A percentile compares a stretch with the other conserved stretches of the same genome.
Evolutionary conservation across 805 yeast species (phyloP).

Genomic region (Ogataea ganodermae): DNA sequence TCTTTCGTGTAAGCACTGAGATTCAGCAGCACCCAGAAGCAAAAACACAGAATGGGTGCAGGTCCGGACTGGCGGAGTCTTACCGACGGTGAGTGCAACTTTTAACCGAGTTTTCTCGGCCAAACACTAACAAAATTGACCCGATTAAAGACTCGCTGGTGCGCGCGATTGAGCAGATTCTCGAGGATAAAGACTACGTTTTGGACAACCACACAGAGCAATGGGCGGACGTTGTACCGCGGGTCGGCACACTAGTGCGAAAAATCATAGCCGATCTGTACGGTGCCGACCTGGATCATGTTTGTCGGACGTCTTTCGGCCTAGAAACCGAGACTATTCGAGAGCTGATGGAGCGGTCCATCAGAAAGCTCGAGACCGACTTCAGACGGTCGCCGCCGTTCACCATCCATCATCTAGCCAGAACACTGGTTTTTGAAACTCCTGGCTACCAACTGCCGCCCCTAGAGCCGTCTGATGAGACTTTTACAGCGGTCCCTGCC

Average conservation of each 20-base stretch:
- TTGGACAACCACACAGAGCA: slow-evolving; percentile 16
- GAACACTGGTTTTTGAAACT: slow-evolving; percentile 17
- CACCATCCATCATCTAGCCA: slow-evolving; percentile 27
- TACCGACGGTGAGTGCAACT: slow-evolving; percentile 18
- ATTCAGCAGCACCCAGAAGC: too few relatives aligned
- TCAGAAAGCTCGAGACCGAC: slow-evolving; percentile 9
- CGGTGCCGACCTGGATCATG: slow-evolving; percentile 21
- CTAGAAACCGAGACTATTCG: slow-evolving; percentile 16
- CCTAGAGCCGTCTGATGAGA: neutral
- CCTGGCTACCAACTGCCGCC: slow-evolving; percentile 17
- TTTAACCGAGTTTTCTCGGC: neutral
- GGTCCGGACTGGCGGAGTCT: slow-evolving; percentile 5
- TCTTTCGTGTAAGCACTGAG: neutral
- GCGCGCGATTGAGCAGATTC: slow-evolving; percentile 14
- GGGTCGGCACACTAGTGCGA: slow-evolving; percentile 12
- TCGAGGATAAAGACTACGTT: slow-evolving; percentile 22
- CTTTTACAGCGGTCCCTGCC: neutral
- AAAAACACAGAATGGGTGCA: neutral
- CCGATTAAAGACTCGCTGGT: slow-evolving; percentile 11
- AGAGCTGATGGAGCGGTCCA: slow-evolving; percentile 17
- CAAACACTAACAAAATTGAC: neutral
- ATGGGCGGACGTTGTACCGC: slow-evolving; percentile 20
- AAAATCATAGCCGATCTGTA: slow-evolving; percentile 15
- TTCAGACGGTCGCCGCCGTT: slow-evolving; percentile 34
- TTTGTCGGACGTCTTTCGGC: slow-evolving; percentile 17